Conservation (phyloP, 1,284 basidiomycete species). For the Lignosus rhinocerotis region DNA sequence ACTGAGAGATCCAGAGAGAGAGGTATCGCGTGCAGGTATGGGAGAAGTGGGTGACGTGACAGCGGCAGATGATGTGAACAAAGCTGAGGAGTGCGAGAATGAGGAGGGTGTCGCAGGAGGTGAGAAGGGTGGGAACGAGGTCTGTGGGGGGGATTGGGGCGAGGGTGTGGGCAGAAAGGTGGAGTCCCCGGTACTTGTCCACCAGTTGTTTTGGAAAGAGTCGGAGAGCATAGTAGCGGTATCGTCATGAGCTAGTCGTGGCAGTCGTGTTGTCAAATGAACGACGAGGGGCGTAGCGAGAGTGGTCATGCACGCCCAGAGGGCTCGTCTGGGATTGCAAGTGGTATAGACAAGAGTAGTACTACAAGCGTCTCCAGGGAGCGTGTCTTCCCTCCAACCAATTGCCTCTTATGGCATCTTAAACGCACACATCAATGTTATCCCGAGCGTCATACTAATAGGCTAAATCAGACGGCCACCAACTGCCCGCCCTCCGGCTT, state of each 20-base stretch:
- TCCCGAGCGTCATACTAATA: too few relatives aligned
- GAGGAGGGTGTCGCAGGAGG: slow-evolving; percentile 2
- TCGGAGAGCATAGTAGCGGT: slow-evolving; percentile 5
- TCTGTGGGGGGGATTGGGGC: not conserved
- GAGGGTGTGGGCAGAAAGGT: slow-evolving; percentile 16
- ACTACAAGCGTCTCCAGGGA: slow-evolving; percentile 12
- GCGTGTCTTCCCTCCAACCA: slow-evolving; percentile 14
- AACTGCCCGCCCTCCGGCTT: not conserved
- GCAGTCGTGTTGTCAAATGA: slow-evolving; percentile 30
- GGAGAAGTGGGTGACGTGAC: slow-evolving; percentile 6
- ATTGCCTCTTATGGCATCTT: slow-evolving; percentile 22
- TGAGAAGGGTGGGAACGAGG: slow-evolving; percentile 6
- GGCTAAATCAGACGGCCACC: not conserved
- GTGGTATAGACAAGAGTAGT: slow-evolving; percentile 15
- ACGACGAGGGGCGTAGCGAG: slow-evolving; percentile 20
- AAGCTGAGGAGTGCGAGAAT: not conserved
- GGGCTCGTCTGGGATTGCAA: slow-evolving; percentile 5
- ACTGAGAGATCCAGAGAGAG: slow-evolving; percentile 14
- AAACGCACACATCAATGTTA: slow-evolving; percentile 10
- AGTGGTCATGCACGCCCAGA: slow-evolving; percentile 29
- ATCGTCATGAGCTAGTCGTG: slow-evolving; percentile 29
- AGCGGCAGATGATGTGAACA: too few relatives aligned
- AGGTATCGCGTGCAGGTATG: slow-evolving; percentile 15
- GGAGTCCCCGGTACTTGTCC: slow-evolving; percentile 23
- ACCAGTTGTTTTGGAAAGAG: slow-evolving; percentile 17